phyloP scores from a whole-genome alignment of 2,329 filamentous ascomycete genomes.

The Macrophomina tecta region DNA sequence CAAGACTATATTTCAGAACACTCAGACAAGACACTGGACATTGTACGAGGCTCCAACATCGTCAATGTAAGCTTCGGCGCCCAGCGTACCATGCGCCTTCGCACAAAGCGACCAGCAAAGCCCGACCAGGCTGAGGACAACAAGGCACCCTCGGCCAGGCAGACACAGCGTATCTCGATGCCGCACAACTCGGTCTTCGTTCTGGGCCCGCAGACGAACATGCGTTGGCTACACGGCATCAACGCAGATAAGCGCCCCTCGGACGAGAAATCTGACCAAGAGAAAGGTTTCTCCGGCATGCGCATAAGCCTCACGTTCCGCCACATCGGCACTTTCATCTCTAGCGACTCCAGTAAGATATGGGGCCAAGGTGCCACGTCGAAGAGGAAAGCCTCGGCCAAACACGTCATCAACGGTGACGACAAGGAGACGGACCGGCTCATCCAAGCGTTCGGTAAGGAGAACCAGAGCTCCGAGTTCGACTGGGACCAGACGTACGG shows the following conservation, averaged over 20 bases:
- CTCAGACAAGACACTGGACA: slow-evolving; percentile 95
- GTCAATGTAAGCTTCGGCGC: slow-evolving; percentile 95
- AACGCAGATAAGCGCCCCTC: slow-evolving; percentile 78
- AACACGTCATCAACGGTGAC: slow-evolving; percentile 69
- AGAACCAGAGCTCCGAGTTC: slow-evolving; percentile 76
- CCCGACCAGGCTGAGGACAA: slow-evolving; percentile 29
- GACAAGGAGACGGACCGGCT: slow-evolving; percentile 69
- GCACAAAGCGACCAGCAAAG: slow-evolving; percentile 70
- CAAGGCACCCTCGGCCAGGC: slow-evolving; percentile 49
- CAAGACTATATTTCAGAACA: slow-evolving; percentile 95
- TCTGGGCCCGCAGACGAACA: slow-evolving; percentile 82
- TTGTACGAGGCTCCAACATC: slow-evolving; percentile 79
- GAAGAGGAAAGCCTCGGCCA: slow-evolving; percentile 68
- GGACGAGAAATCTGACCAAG: slow-evolving; percentile 70
- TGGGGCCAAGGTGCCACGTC: slow-evolving; percentile 89
- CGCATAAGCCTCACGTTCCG: slow-evolving; percentile 94
- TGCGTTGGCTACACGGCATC: slow-evolving; percentile 90
- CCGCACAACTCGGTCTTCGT: slow-evolving; percentile 90
- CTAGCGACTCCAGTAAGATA: slow-evolving; percentile 68
- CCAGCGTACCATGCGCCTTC: slow-evolving; percentile 85
- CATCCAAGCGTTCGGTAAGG: slow-evolving; percentile 79
- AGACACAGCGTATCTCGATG: slow-evolving; percentile 71
- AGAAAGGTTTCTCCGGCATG: slow-evolving; percentile 74
- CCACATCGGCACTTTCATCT: slow-evolving; percentile 83
- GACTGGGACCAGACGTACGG: slow-evolving; percentile 81